Conservation (phyloP, 139 green algal genomes). For the Coelastrella sp. region DNA sequence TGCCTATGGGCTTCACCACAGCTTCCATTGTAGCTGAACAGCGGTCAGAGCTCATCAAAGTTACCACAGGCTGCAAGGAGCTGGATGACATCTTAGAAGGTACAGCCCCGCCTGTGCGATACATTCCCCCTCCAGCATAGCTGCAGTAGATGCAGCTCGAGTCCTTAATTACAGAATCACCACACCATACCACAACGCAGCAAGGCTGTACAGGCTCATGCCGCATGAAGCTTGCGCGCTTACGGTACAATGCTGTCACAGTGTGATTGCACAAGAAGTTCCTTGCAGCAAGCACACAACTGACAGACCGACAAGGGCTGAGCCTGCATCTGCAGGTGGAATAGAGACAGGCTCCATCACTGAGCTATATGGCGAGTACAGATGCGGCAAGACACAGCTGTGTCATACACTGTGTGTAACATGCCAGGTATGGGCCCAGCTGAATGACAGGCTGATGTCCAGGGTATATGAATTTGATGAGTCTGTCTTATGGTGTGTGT, state of each 20-base stretch:
- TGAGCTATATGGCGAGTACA: constrained; percentile 98
- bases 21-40: constrained; percentile 86
- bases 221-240: too few relatives aligned
- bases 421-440: constrained; percentile 80
- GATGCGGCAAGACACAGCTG: constrained; percentile 98
- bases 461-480: too few relatives aligned
- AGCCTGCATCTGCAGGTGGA: constrained; percentile 73
- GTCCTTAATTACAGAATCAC: too few relatives aligned
- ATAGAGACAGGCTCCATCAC: constrained; percentile 98
- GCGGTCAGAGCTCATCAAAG: constrained; percentile 84
- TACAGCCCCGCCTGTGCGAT: constrained; percentile 9
- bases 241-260: too few relatives aligned
- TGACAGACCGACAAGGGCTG: neutral
- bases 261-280: too few relatives aligned
- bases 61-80: constrained; percentile 93
- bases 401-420: constrained; percentile 98
- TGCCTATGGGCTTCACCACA: constrained; percentile 96
- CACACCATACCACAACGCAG: too few relatives aligned
- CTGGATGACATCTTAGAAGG: constrained; percentile 93
- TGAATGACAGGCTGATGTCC: neutral
- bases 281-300: neutral
- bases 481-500: too few relatives aligned
- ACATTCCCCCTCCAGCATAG: too few relatives aligned
- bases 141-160: too few relatives aligned
- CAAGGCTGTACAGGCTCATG: too few relatives aligned